Percentiles rank a stretch among this genome's conserved stretches.
phyloP scores from a whole-genome alignment of 2,329 filamentous ascomycete species.

The Ascochyta rabiei region DNA sequence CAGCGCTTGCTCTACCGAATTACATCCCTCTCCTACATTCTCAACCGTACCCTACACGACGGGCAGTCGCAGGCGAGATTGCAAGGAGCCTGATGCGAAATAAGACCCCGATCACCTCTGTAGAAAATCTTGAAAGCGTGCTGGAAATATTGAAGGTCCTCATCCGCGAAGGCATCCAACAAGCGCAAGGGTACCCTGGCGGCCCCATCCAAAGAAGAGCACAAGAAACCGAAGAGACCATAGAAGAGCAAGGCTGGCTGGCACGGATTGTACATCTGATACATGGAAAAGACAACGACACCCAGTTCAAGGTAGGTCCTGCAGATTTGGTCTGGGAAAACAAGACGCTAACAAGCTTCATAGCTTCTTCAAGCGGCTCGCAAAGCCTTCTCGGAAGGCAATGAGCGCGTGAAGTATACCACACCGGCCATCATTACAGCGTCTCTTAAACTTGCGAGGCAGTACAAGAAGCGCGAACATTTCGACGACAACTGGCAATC shows the following conservation, averaged over 20 bases:
- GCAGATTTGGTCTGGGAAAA: no score
- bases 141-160: conserved; percentile 87
- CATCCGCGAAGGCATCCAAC: conserved; percentile 88
- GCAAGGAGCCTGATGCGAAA: conserved; percentile 82
- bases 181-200: conserved; percentile 81
- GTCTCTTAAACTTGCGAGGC: conserved; percentile 85
- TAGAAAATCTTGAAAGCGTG: conserved; percentile 83
- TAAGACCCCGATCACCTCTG: conserved; percentile 77
- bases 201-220: conserved; percentile 74
- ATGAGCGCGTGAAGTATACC: conserved; percentile 94
- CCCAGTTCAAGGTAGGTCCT: conserved; percentile 74
- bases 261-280: conserved; percentile 91
- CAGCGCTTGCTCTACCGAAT: conserved; percentile 88
- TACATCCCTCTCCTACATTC: conserved; percentile 89
- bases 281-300: conserved; percentile 83
- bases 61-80: conserved; percentile 89
- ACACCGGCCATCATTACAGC: conserved; percentile 90
- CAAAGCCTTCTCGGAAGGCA: conserved; percentile 88
- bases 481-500: conserved; percentile 76
- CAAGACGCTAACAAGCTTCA: conserved; percentile 17
- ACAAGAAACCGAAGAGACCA: conserved; percentile 91
- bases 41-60: conserved; percentile 89
- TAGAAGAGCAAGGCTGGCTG: conserved; percentile 97
- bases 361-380: conserved; percentile 82
- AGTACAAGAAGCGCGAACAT: conserved; percentile 89